phyloP scores from a whole-genome alignment of 352 stramenopile genomes.

The Phytophthora sansomeana region DNA sequence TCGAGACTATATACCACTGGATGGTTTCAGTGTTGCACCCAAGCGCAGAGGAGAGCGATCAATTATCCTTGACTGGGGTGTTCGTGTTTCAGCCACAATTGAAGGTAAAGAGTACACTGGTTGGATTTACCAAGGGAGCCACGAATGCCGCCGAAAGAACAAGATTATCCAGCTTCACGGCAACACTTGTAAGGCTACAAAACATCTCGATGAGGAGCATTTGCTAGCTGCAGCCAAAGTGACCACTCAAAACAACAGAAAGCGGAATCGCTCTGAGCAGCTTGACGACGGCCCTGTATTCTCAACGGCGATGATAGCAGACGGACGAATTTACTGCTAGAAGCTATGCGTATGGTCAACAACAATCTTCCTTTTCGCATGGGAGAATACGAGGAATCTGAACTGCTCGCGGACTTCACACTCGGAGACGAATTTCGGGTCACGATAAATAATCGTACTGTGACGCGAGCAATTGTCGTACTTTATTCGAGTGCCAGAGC shows the following conservation, averaged over 20 bases:
- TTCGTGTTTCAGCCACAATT: not conserved
- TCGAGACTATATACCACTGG: not conserved
- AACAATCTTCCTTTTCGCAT: conserved; percentile 11
- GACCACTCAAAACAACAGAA: not conserved
- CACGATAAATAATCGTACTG: not conserved
- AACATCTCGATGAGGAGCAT: not conserved
- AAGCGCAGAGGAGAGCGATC: not conserved
- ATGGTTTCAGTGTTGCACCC: too few species aligned
- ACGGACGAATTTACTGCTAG: conserved; percentile 2
- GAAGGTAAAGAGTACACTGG: conserved; percentile 1
- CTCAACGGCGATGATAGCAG: not conserved
- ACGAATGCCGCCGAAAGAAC: not conserved
- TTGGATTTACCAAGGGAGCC: conserved; percentile 17
- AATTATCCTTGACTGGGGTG: conserved; percentile 17
- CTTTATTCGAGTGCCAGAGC: not conserved
- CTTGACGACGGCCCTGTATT: not conserved
- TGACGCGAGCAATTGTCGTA: not conserved
- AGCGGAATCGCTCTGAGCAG: not conserved
- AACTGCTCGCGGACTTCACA: not conserved
- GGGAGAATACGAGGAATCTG: conserved; percentile 11
- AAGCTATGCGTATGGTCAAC: conserved; percentile 3
- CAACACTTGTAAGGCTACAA: conserved; percentile 17
- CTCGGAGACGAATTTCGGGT: not conserved
- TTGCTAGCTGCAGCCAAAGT: not conserved
- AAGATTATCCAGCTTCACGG: conserved; percentile 18